phyloP scores from a whole-genome alignment of 2,329 filamentous ascomycete genomes.

The Lecanosticta acicola region DNA sequence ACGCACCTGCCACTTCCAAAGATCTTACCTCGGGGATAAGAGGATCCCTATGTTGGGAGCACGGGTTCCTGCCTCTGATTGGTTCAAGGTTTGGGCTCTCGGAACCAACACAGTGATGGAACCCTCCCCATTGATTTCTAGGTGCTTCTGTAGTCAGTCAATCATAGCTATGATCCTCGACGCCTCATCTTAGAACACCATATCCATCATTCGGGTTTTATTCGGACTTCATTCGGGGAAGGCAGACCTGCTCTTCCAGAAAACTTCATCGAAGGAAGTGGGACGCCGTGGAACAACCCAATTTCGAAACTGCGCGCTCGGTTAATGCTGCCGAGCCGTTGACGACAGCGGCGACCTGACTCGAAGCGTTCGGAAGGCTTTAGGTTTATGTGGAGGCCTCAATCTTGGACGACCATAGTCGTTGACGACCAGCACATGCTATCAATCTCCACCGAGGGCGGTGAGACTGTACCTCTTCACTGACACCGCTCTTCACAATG shows the following conservation, averaged over 20 bases:
- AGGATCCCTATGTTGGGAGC: too few species aligned
- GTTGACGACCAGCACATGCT: background rate
- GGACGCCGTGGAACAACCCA: conserved; percentile 7
- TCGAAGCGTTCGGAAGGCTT: background rate
- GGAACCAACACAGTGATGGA: too few species aligned
- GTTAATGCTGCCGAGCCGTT: conserved; percentile 2
- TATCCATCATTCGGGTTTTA: too few species aligned
- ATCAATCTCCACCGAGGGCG: background rate
- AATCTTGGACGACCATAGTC: background rate
- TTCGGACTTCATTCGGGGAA: conserved; percentile 6
- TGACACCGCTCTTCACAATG: conserved; percentile 1
- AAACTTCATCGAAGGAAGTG: conserved; percentile 1
- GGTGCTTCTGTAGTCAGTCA: too few species aligned
- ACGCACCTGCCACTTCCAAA: background rate
- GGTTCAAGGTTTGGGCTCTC: too few species aligned
- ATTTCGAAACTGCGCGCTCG: background rate
- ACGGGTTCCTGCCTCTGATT: too few species aligned
- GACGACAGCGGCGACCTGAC: background rate
- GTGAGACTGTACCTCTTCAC: background rate
- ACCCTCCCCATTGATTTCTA: too few species aligned
- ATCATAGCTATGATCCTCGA: too few species aligned
- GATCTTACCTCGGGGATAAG: too few species aligned
- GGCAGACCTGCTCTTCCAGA: background rate
- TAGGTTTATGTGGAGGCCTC: background rate
- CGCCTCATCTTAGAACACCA: too few species aligned